These are phyloP conservation scores for Trichoderma harzianum DNA, from an alignment of 2,329 filamentous ascomycete genomes.

Conservation along the genomic window DNA sequence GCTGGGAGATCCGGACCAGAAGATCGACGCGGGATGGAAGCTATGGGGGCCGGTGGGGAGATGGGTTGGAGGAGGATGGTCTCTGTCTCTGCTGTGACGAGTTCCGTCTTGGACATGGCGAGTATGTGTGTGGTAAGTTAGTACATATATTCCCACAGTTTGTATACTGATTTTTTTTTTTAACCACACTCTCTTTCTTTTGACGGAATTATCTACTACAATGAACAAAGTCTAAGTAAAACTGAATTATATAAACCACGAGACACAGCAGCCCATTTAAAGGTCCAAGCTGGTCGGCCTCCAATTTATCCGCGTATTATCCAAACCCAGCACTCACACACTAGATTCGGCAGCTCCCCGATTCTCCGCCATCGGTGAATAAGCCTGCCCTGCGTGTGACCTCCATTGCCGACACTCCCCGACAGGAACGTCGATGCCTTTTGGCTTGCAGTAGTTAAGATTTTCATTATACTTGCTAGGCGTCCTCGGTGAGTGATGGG, in stretches of 20 bases:
- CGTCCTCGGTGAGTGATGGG: neutral
- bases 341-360: neutral
- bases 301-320: neutral
- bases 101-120: conserved; percentile 1
- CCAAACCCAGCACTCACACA: neutral
- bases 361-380: conserved; percentile 1
- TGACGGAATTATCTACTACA: neutral
- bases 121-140: neutral
- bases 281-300: neutral
- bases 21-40: conserved; percentile 4
- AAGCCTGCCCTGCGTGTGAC: neutral
- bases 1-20: neutral
- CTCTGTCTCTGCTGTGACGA: conserved; percentile 1
- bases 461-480: neutral
- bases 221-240: neutral
- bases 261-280: neutral
- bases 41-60: neutral
- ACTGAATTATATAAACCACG: neutral
- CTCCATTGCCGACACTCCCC: neutral
- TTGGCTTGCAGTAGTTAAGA: neutral
- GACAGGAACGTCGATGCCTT: neutral
- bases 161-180: neutral
- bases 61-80: conserved; percentile 3
- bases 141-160: neutral
- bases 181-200: neutral